Evolutionary conservation across 2,329 filamentous ascomycete species (phyloP).

Genomic region (Lecanicillium sp.): DNA sequence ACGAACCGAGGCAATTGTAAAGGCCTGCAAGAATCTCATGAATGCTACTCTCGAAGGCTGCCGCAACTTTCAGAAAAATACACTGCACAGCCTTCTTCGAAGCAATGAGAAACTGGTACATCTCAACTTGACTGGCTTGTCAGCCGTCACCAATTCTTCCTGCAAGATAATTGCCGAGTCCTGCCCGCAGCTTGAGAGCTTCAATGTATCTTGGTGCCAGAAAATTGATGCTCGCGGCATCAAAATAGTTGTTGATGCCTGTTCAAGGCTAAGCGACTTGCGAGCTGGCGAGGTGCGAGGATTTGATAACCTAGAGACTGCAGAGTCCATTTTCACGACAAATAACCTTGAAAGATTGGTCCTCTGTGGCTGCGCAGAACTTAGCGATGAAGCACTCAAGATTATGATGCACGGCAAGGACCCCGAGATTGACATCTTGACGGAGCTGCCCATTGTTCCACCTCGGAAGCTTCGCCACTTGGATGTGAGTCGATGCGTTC

Average conservation of each 20-base stretch:
- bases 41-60: conserved; percentile 87
- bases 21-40: conserved; percentile 77
- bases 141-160: conserved; percentile 70
- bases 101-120: conserved; percentile 72
- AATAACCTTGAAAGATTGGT: conserved; percentile 80
- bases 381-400: conserved; percentile 66
- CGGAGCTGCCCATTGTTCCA: conserved; percentile 66
- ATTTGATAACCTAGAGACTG: conserved; percentile 66
- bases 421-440: conserved; percentile 74
- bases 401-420: conserved; percentile 68
- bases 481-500: conserved; percentile 71
- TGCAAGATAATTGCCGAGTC: conserved; percentile 79
- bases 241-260: conserved; percentile 62
- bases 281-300: conserved; percentile 74
- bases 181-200: conserved; percentile 70
- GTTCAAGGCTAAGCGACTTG: conserved; percentile 66
- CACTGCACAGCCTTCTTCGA: conserved; percentile 66
- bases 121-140: conserved; percentile 77
- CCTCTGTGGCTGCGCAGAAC: conserved; percentile 68
- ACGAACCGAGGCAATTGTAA: conserved; percentile 67
- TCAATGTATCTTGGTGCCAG: conserved; percentile 92
- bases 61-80: conserved; percentile 69
- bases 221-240: conserved; percentile 74
- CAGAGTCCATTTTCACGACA: conserved; percentile 64
- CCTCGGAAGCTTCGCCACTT: conserved; percentile 73